phyloP scores from a whole-genome alignment of 306 rosid genomes.

The Castanospermum australe region DNA sequence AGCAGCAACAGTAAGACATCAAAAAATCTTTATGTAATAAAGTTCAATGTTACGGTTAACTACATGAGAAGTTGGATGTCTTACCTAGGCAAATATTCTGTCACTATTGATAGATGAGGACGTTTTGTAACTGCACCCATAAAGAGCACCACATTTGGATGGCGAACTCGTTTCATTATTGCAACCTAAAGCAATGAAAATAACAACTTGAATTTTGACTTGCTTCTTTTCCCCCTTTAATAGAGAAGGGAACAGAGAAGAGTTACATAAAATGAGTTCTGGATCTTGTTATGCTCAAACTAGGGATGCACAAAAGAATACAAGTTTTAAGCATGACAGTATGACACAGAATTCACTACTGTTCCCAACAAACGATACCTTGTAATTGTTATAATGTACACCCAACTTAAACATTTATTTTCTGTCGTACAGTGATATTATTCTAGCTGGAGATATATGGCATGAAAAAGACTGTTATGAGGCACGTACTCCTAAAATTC shows the following conservation, averaged over 20 bases:
- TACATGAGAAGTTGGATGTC: not conserved
- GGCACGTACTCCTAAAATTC: no score
- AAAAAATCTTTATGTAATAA: not conserved
- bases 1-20: constrained; percentile 5
- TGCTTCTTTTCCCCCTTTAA: not conserved
- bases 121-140: constrained; percentile 96
- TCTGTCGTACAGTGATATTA: not conserved
- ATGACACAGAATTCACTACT: not conserved
- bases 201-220: constrained; percentile 15
- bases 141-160: constrained; percentile 95
- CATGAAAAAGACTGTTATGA: not conserved
- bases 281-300: not conserved
- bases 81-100: constrained; percentile 92
- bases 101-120: constrained; percentile 91
- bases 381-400: not conserved
- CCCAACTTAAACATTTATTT: not conserved
- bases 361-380: not conserved
- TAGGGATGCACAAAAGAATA: not conserved
- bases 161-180: constrained; percentile 91
- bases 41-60: not conserved
- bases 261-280: not conserved
- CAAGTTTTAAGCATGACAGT: not conserved
- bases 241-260: not conserved
- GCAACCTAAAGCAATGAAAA: constrained; percentile 60
- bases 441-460: not conserved